Percentiles rank a stretch among this genome's conserved stretches.
Conservation (phyloP, 1,284 basidiomycete genomes). For the Sanguinoderma infundibulare region DNA sequence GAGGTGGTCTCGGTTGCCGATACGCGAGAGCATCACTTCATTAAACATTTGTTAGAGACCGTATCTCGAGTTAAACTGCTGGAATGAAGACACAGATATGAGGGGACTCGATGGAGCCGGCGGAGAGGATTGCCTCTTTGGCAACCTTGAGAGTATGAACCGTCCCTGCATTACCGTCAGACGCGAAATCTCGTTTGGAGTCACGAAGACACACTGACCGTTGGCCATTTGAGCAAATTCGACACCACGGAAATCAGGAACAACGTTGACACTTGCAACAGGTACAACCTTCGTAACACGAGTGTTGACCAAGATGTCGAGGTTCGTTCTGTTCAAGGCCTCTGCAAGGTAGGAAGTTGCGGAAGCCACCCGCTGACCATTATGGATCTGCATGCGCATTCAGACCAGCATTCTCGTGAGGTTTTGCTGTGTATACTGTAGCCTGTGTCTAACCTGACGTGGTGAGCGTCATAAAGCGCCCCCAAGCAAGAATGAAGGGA, state of each 20-base stretch:
- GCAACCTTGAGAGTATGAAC: constrained; percentile 22
- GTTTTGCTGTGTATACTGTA: constrained; percentile 3
- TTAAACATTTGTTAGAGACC: background rate
- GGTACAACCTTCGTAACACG: constrained; percentile 37
- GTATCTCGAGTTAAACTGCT: background rate
- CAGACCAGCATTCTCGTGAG: background rate
- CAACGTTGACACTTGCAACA: constrained; percentile 1
- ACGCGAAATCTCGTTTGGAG: background rate
- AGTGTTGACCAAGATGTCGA: constrained; percentile 45
- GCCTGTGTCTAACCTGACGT: constrained; percentile 10
- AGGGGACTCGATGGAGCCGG: constrained; percentile 32
- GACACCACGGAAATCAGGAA: constrained; percentile 35
- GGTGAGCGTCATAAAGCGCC: background rate
- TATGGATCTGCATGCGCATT: constrained; percentile 2
- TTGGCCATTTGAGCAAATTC: constrained; percentile 33
- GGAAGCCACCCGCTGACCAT: constrained; percentile 31
- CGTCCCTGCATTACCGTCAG: background rate
- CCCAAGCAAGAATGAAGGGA: background rate
- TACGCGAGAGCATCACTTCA: constrained; percentile 23
- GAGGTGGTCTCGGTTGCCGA: constrained; percentile 17
- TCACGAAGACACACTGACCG: constrained; percentile 11
- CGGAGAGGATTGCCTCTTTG: constrained; percentile 29
- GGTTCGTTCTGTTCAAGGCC: constrained; percentile 38
- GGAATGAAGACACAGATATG: constrained; percentile 36
- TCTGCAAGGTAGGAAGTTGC: constrained; percentile 36